Evolutionary conservation across 2,329 filamentous ascomycete species (phyloP), one percentile per base, ranked within the genome.

Genomic region (Talaromyces pinophilus): DNA sequence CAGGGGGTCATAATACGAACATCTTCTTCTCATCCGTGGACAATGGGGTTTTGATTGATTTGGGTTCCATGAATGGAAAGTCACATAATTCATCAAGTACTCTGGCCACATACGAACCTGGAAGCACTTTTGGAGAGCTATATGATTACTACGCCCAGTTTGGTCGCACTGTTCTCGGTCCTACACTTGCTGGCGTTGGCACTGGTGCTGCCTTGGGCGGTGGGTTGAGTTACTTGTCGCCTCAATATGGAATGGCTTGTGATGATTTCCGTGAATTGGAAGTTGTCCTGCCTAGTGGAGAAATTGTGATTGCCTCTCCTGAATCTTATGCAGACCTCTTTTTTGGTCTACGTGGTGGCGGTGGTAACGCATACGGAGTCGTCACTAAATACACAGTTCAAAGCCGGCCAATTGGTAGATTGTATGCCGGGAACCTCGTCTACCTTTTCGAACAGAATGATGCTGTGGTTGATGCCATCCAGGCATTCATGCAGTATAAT

Each of bases 401-500:
- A 52, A 75, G 69, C 33, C 68, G 71, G 3, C 73, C 72, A 3
- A 67, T 69, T 5, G 72, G 69, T 2, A 62, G 72, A 19, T 71
- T 76, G 38, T 74, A 63, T 48, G 74, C 73, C 2, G 74, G 74
- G 2, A 76, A 74, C 28, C 19, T 76, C 59, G 66, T 76, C 35
- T 76, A 72, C 40, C 42, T 70, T 17, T 71, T 74, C 15, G 68
- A 72, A 2, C 73, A 77, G 13, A 71, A 69, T 19, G 70, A 73
- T 28, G 67, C 67, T 5, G 71, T 76, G 5, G 69, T 74, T 38
- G 66, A 71, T 7, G 76, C 76, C 0, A 73, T 75, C 46, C 67
- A 67, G 13, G 68, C 76, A 61, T 78, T 78, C 59, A 72, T 73
- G 33, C 50, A 67, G 40, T 74, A 77, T 66, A 78, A 78, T 67